Base-by-base conservation (phyloP, 1,139 yeast genomes). In the Scheffersomyces quercinus region DNA sequence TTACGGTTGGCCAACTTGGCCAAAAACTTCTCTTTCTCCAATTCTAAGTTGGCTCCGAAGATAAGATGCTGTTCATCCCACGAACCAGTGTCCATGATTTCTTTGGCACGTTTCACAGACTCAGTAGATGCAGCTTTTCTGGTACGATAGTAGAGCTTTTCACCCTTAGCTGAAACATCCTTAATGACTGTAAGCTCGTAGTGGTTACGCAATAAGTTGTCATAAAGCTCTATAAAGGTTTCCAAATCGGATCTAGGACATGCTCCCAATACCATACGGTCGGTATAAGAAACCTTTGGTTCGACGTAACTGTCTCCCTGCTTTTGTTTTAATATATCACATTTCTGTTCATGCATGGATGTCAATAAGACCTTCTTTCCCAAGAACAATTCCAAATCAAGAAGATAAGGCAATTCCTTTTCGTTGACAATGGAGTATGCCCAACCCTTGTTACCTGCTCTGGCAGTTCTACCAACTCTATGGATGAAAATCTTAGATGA, bases 371-470 rank as follows among this genome's bases (percentile, higher is more conserved):
- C 75, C 61, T 90, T 90, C 55, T 86, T 81, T 6, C 97, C 97
- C 56, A 95, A 72, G 60, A 95, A 93, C 37, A 95, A 69, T 60
- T 95, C 99, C 57, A 95, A 73, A 64, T 95, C 99, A 42, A 93
- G 74, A 40, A 95, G 67, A 56, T 93, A 95, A 5, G 99, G 96
- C 46, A 93, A 68, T 61, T 95, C 99, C 48, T 80, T 77, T 53
- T 90, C 97, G 48, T 84, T 79, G 3, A 91, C 85, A 44, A 95
- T 81, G 1, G 97, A 85, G 62, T 88, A 95, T 0, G 99, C 99
- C 96, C 98, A 91, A 60, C 99, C 99, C 54, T 81, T 82, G 60
- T 90, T 85, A 62, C 99, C 99, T 9, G 99, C 99, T 77, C 99
- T 86, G 11, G 99, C 99, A 37, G 99, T 93, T 77, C 99, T 84